These are phyloP conservation scores for Sporobolomyces phaffii DNA, from an alignment of 768 basidiomycete species.

Conservation along the genomic window DNA sequence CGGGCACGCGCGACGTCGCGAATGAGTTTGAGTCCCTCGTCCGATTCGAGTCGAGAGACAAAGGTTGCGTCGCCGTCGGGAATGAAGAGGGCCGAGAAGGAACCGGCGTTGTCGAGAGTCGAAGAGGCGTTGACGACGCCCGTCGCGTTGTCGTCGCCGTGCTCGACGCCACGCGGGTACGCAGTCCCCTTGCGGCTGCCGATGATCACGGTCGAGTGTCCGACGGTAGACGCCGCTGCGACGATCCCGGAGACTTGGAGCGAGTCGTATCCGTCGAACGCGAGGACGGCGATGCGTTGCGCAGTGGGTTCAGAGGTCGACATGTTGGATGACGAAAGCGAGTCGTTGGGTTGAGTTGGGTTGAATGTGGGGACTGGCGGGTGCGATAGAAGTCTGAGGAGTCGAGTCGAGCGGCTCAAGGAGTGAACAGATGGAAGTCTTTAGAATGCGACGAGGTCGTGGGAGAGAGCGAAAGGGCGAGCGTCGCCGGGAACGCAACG, in stretches of 20 bases:
- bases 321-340: neutral
- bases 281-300: slow-evolving; percentile 64
- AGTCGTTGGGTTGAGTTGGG: too few relatives aligned
- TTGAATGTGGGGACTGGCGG: too few relatives aligned
- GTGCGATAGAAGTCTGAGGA: too few relatives aligned
- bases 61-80: slow-evolving; percentile 61
- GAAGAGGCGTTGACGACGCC: slow-evolving; percentile 54
- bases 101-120: slow-evolving; percentile 58
- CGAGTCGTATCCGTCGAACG: slow-evolving; percentile 68
- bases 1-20: slow-evolving; percentile 48
- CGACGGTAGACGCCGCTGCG: slow-evolving; percentile 53
- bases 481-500: too few relatives aligned
- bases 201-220: slow-evolving; percentile 61
- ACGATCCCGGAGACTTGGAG: slow-evolving; percentile 59
- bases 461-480: too few relatives aligned
- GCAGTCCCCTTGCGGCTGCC: slow-evolving; percentile 61
- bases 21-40: slow-evolving; percentile 72
- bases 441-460: too few relatives aligned
- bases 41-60: slow-evolving; percentile 58
- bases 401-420: too few relatives aligned
- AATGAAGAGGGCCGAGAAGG: slow-evolving; percentile 58
- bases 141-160: slow-evolving; percentile 40
- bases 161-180: slow-evolving; percentile 38
- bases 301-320: slow-evolving; percentile 37
- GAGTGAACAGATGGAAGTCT: too few relatives aligned